Percentiles rank a stretch among this genome's conserved stretches.
Conservation (phyloP, 2,329 filamentous ascomycete genomes). For the Aspergillus hortae region DNA sequence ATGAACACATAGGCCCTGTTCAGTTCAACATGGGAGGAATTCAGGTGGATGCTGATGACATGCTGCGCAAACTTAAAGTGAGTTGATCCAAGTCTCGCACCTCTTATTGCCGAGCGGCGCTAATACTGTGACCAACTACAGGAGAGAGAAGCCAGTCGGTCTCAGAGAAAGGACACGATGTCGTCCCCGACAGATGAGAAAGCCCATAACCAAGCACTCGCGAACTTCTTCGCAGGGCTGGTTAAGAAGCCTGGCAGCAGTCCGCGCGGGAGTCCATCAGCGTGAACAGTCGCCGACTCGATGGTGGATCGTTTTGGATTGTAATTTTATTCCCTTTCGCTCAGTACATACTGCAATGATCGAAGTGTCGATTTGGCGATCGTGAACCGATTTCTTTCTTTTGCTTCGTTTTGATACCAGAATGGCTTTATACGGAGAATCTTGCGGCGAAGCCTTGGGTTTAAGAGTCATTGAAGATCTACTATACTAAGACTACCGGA, state of each 20-base stretch:
- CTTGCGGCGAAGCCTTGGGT: constrained; percentile 10
- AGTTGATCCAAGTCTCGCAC: constrained; percentile 14
- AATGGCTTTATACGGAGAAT: constrained; percentile 11
- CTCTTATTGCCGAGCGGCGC: constrained; percentile 1
- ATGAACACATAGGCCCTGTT: constrained; percentile 86
- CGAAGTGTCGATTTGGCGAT: constrained; percentile 57
- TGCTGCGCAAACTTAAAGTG: constrained; percentile 83
- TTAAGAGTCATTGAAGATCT: not conserved
- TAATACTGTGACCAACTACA: constrained; percentile 19
- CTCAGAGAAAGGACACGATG: constrained; percentile 32
- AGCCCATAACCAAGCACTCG: constrained; percentile 57
- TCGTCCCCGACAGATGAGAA: constrained; percentile 42
- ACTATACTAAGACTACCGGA: not conserved
- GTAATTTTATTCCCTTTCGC: constrained; percentile 20
- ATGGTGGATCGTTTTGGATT: constrained; percentile 8
- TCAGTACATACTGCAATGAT: constrained; percentile 57
- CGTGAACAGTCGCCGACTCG: constrained; percentile 12
- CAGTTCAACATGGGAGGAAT: constrained; percentile 99
- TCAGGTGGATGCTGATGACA: constrained; percentile 90
- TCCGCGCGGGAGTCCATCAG: constrained; percentile 36
- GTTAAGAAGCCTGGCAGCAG: constrained; percentile 49
- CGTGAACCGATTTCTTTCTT: constrained; percentile 1
- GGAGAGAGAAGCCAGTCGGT: constrained; percentile 44
- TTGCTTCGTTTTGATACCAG: constrained; percentile 12
- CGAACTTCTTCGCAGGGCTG: constrained; percentile 58